Evolutionary conservation across 805 yeast species (phyloP), one percentile per base, ranked within the genome.

Genomic region (Osmozyma mogii): DNA sequence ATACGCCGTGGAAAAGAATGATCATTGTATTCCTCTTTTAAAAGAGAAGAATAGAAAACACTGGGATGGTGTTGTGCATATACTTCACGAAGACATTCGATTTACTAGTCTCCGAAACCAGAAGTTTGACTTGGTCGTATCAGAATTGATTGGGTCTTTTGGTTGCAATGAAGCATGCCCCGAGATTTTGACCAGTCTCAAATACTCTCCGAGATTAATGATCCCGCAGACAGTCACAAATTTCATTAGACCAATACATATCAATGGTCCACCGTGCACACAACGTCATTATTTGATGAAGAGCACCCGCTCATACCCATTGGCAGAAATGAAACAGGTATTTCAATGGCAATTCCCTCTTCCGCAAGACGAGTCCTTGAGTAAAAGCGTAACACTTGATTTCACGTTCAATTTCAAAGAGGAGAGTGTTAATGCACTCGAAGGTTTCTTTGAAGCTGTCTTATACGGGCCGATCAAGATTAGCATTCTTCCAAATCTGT

Each of bases 141-240:
- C 94, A 25, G 96, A 88, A 50, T 58, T 89, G 6, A 53, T 88
- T 16, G 96, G 96, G 5, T 83, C 95, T 10, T 82, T 89, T 57
- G 96, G 95, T 4, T 89, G 94, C 51, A 89, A 88, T 52, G 96
- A 88, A 49, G 62, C 84, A 11, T 69, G 84, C 6, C 96, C 97
- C 0, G 97, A 88, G 50, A 78, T 92, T 34, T 35, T 61, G 11
- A 27, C 28, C 1, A 26, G 21, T 7, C 51, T 84, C 3, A 56
- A 66, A 1, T 44, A 65, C 11, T 68, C 70, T 29, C 38, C 29
- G 3, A 45, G 27, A 41, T 47, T 41, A 35, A 68, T 43, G 66
- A 72, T 52, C 41, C 69, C 52, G 30, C 56, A 65, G 30, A 58
- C 66, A 5, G 76, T 80, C 45, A 49, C 76, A 1, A 68, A 81